Evolutionary conservation across 768 basidiomycete genomes (phyloP), one percentile per base, ranked within the genome.

Genomic region (Hypholoma sublateritium): DNA sequence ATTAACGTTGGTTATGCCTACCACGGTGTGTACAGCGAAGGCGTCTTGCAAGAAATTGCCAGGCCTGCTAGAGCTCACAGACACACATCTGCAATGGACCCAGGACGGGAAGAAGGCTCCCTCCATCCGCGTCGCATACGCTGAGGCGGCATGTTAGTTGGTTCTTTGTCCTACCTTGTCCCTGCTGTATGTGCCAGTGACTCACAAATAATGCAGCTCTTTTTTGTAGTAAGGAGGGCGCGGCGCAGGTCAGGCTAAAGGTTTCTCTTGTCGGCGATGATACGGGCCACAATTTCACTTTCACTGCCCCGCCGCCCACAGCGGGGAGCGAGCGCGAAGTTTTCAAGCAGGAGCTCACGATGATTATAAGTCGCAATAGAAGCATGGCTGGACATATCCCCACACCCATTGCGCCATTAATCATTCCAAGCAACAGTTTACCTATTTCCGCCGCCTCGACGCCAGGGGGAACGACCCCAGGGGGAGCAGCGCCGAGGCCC

Each of bases 151-250:
- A 54, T 85, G 90, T 91, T 55, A 79, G 80, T 80, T 22, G 35
- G 41, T 53, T 54, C 54, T 44, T 61, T 56, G 60, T 45, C 54
- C 46, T 58, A 47, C 54, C 42, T 60, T 56, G 60, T 47, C 50
- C 42, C 56, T 57, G 43, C 46, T 59, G 17, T 56, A 36, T 62
- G 53, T 53, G 37, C 59, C 46, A 50, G 41, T 55, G 53, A 55
- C 59, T 65, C 51, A 61, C 52, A 49, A 49, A 51, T 56, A 50
- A 39, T 24, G 48, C 59, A 91, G 91, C 90, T 16, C 78, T 95
- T 35, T 93, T 93, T 67, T 92, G 88, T 65, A 92, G 90, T 68
- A 94, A 94, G 65, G 87, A 89, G 65, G 88, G 88, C 53, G 86
- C 90, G 5, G 73, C 89, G 0, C 89, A 93, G 68, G 89, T 91